Base-by-base conservation (phyloP, 1,139 yeast genomes). In the Yamadazyma friedrichii region DNA sequence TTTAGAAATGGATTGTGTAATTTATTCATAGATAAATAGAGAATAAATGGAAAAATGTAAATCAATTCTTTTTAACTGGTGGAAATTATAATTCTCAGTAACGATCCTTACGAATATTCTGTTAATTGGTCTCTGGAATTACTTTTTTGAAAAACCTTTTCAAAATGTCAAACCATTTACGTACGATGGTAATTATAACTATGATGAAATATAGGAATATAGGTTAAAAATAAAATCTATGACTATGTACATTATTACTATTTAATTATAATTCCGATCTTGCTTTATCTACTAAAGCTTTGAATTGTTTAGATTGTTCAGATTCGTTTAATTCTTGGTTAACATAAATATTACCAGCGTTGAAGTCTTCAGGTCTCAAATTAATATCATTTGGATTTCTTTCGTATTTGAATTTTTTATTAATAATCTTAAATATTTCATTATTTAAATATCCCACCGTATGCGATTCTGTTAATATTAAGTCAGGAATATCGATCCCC, bases 311-410 rank as follows among this genome's bases (percentile, higher is more conserved):
- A 39, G 59, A 49, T 52, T 70, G 70, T 47, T 67, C 61, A 35
- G 45, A 43, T 36, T 59, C 64, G 17, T 53, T 46, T 32, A 59
- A 58, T 53, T 70, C 75, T 46, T 62, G 50, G 46, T 78, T 73
- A 51, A 88, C 66, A 61, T 84, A 78, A 40, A 88, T 52, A 50
- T 70, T 72, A 15, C 56, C 58, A 39, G 70, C 63, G 8, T 55
- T 50, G 51, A 72, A 72, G 48, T 72, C 77, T 36, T 60, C 67
- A 9, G 59, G 54, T 48, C 70, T 65, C 52, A 72, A 65, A 12
- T 62, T 73, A 42, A 72, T 78, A 33, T 88, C 93, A 49, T 85
- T 78, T 20, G 96, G 94, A 58, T 80, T 79, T 55, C 83, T 74
- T 60, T 85, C 95, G 51, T 76, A 75, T 26, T 59, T 61, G 64